Evolutionary conservation across 2,329 filamentous ascomycete species (phyloP), one percentile per base, ranked within the genome.

Genomic region (Aspergillus niger): DNA sequence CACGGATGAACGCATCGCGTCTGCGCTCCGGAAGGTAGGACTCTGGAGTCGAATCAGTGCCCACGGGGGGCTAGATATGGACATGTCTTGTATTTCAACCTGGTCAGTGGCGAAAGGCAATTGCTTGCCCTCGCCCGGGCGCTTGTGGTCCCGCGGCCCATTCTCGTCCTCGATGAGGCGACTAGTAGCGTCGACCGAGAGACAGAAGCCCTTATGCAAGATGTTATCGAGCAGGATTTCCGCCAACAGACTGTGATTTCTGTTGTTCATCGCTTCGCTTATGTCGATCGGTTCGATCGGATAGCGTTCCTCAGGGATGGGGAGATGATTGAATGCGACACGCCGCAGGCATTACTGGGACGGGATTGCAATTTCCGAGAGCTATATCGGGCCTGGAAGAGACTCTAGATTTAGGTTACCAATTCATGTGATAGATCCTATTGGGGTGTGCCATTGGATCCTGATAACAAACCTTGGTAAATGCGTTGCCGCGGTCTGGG

Each of bases 51-150:
- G 66, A 26, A 63, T 72, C 24, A 20, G 60, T 28, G 57, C 47
- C 2, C 63, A 68, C 48, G 71, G 66, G 32, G 67, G 65, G 1
- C 60, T 76, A 20, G 67, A 71, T 52, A 59, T 58, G 50, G 28
- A 49, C 1, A n/a, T 86, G 63, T 71, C 71, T 5, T 5, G 17
- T 8, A 67, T 75, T 0, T 78, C 80, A 2, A 71, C 75, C 20
- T 81, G 91, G 38, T 90, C 88, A 0, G 87, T 91, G 72, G 89
- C 20, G 88, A 91, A 72, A 83, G 88, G 3, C 89, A 91, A 73
- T 85, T 91, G 0, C 82, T 91, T 26, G 90, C 88, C 66, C 83
- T 91, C 3, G 89, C 89, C 0, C 86, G 89, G 22, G 88, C 89
- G 50, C 89, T 91, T 63, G 8, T 52, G 38, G 17, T 44, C 20